Base-by-base conservation (phyloP, 345 rosid species). In the Stellera chamaejasme region DNA sequence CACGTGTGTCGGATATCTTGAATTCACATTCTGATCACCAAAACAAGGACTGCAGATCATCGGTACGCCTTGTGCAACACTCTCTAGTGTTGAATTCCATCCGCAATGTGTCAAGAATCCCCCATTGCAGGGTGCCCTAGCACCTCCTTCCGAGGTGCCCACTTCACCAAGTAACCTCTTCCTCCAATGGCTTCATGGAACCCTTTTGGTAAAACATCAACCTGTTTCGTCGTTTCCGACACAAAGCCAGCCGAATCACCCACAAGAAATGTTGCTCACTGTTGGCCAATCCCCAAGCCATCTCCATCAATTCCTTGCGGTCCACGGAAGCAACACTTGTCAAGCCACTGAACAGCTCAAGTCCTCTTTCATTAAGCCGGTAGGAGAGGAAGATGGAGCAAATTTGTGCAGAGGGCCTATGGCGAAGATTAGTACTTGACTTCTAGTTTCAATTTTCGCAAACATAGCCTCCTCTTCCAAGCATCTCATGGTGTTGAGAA, bases 371-470 rank as follows among this genome's bases (percentile, higher is more conserved):
- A 55, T 15, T 48, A 65, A 55, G 63, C 74, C 71, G 42, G 59
- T 63, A 10, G 77, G 62, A 27, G 67, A 58, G 57, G 64, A 50
- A 19, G 23, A 19, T 12, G 62, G 46, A 13, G 48, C 55, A 66
- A 54, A 55, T 50, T 79, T 77, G 62, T 77, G 76, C 16, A 77
- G 67, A 39, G 85, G 85, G 13, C 82, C 74, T 0, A 74, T 67
- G 3, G 77, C 58, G 43, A 74, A 79, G 27, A 57, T 42, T n/a
- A 75, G 72, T 8, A 56, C 41, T 56, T 50, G n/a, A 66, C 46
- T 13, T 52, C 58, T 14, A 11, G n/a, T 26, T n/a, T 54, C 19
- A 50, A 6, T 28, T 19, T 19, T 19, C 23, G 14, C 41, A 2
- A 50, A 43, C 10, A 75, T 13, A 0, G 66, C 55, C 13, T 45